Base-by-base conservation (phyloP, 2,329 filamentous ascomycete species). In the Monascus ruber region DNA sequence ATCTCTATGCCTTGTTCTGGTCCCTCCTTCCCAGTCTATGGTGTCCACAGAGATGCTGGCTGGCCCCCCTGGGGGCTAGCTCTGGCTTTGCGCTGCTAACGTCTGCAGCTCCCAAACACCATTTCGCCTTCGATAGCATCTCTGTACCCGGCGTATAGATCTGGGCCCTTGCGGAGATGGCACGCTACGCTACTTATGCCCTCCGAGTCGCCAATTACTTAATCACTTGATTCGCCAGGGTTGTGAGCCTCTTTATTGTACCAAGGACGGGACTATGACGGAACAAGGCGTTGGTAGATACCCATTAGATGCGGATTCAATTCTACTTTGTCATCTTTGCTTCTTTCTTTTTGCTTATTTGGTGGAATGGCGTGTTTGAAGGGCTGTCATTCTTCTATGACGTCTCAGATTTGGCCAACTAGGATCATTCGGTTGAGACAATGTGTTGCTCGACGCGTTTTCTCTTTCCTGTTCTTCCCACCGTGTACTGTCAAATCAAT, bases 271-370 rank as follows among this genome's bases (percentile, higher is more conserved):
- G 57, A 58, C 56, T 51, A 62, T 53, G 57, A 60, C 44, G 60
- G 61, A 57, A 60, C 54, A 56, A 60, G 59, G 60, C 59, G 58
- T 63, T 63, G 56, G 54, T 59, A 64, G 59, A 64, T 64, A 64
- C 61, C 61, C 60, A 58, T 48, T 54, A 52, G 54, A 51, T 53
- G 50, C 53, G 56, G 56, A 54, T 53, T 49, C 47, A 45, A 53
- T 52, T 39, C 46, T 52, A 47, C 48, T 47, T 47, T 46, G 45
- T 51, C 46, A 46, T 34, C 42, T 46, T 44, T 43, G 39, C 42
- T 42, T 25, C 36, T 40, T 41, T 43, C 32, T 41, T 33, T 40
- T 37, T 44, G 41, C 42, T 45, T 47, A 41, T 29, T 37, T 44
- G 10, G 27, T 34, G 31, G 33, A 35, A 40, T 49, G 34, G 37